Conservation (phyloP, 345 rosid genomes). For the rapeseed (Brassica napus) region DNA sequence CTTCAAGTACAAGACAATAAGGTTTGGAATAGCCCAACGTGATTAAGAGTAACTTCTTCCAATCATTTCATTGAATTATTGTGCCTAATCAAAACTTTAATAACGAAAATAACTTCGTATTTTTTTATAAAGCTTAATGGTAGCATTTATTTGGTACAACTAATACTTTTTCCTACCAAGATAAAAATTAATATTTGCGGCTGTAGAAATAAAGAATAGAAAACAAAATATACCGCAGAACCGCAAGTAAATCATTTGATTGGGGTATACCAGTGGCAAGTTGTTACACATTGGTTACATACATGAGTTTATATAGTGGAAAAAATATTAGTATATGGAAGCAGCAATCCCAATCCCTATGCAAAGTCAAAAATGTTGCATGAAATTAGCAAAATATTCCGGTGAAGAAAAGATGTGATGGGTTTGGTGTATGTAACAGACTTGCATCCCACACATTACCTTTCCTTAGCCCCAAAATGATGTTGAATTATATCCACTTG, state of each 20-base stretch:
- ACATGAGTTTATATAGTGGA: conserved; percentile 5
- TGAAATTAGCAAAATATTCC: conserved; percentile 41
- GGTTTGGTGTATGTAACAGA: conserved; percentile 28
- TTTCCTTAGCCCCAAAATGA: conserved; percentile 18
- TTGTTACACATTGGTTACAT: conserved; percentile 24
- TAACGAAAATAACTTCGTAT: conserved; percentile 10
- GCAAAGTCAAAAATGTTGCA: conserved; percentile 38
- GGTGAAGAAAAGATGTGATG: conserved; percentile 20
- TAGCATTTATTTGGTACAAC: conserved; percentile 13
- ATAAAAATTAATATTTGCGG: background rate
- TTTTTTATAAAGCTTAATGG: background rate
- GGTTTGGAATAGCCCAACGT: conserved; percentile 38
- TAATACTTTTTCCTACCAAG: background rate
- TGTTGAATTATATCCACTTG: conserved; percentile 29
- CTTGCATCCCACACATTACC: conserved; percentile 36
- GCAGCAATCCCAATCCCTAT: conserved; percentile 40
- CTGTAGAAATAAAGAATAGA: background rate
- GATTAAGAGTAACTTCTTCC: conserved; percentile 42
- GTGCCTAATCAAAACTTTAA: conserved; percentile 22
- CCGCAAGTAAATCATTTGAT: conserved; percentile 12
- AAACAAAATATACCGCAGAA: background rate
- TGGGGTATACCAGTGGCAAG: conserved; percentile 20
- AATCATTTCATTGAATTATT: conserved; percentile 42
- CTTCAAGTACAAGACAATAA: conserved; percentile 39
- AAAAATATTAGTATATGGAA: conserved; percentile 2